phyloP scores from a whole-genome alignment of 208 protist species.

The Leishmania amazonensis region DNA sequence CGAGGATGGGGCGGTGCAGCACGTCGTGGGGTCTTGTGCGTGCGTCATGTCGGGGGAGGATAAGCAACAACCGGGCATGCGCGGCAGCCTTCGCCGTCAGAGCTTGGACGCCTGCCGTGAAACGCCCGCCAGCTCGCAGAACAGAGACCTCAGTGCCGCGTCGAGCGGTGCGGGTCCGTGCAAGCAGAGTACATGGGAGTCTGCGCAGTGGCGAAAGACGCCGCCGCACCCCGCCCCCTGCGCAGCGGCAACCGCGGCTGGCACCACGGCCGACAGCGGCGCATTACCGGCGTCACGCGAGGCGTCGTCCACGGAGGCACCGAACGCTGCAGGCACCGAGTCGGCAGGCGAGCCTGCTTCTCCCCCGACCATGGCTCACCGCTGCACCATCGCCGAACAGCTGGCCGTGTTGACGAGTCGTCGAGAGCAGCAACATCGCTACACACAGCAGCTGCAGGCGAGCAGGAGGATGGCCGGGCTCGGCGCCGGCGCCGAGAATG shows the following conservation, averaged over 20 bases:
- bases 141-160: not conserved
- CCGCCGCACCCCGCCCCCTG: not conserved
- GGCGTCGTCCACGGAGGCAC: not conserved
- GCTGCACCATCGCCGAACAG: constrained; percentile 47
- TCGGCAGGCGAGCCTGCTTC: not conserved
- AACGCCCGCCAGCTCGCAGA: not conserved
- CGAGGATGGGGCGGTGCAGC: not conserved
- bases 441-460: constrained; percentile 14
- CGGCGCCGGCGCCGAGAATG: not conserved
- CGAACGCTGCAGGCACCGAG: not conserved
- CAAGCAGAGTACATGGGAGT: too few species aligned
- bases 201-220: not conserved
- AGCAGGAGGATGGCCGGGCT: not conserved
- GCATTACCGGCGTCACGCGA: not conserved
- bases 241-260: not conserved
- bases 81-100: not conserved
- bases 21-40: not conserved
- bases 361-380: constrained; percentile 13
- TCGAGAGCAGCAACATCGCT: constrained; percentile 47
- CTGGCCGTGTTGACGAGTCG: constrained; percentile 48
- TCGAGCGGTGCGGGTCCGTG: not conserved
- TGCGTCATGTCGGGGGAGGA: not conserved
- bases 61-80: not conserved
- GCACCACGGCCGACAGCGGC: not conserved
- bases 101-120: not conserved